These are phyloP conservation scores for Pichia eremophila DNA, from an alignment of 805 yeast species.

Conservation along the genomic window DNA sequence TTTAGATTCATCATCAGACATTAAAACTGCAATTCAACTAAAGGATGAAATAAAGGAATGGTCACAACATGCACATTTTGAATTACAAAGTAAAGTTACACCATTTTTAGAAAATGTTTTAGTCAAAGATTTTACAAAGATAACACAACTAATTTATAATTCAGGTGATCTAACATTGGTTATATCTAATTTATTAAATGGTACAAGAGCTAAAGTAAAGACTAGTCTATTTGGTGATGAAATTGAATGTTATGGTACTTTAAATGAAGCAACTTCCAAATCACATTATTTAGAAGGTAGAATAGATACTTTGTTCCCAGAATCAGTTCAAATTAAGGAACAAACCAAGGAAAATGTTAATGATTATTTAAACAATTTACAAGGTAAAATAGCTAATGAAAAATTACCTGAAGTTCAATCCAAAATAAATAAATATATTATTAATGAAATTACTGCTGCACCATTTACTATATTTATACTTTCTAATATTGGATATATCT, in stretches of 20 bases:
- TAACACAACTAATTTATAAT: slow-evolving; percentile 23
- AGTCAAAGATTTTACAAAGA: slow-evolving; percentile 20
- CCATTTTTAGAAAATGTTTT: slow-evolving; percentile 23
- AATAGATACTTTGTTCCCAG: slow-evolving; percentile 19
- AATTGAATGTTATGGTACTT: slow-evolving; percentile 24
- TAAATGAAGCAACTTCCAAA: slow-evolving; percentile 18
- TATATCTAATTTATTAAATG: slow-evolving; percentile 21
- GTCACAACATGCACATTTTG: slow-evolving; percentile 28
- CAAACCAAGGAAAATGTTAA: neutral
- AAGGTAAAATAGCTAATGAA: slow-evolving; percentile 4
- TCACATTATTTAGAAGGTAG: slow-evolving; percentile 25
- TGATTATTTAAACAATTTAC: neutral
- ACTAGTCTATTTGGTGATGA: slow-evolving; percentile 17
- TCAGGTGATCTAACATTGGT: slow-evolving; percentile 26
- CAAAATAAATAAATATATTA: slow-evolving; percentile 16
- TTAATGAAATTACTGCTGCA: slow-evolving; percentile 17
- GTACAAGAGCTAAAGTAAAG: slow-evolving; percentile 17
- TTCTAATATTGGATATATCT: slow-evolving; percentile 19
- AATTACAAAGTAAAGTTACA: slow-evolving; percentile 24
- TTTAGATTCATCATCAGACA: neutral
- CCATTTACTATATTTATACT: slow-evolving; percentile 21
- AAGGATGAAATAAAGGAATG: slow-evolving; percentile 21
- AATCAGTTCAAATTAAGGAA: neutral
- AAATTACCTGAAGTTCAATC: slow-evolving; percentile 23
- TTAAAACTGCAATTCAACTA: slow-evolving; percentile 6